Base-by-base conservation (phyloP, 2,329 filamentous ascomycete genomes). In the Neonectria faginata region DNA sequence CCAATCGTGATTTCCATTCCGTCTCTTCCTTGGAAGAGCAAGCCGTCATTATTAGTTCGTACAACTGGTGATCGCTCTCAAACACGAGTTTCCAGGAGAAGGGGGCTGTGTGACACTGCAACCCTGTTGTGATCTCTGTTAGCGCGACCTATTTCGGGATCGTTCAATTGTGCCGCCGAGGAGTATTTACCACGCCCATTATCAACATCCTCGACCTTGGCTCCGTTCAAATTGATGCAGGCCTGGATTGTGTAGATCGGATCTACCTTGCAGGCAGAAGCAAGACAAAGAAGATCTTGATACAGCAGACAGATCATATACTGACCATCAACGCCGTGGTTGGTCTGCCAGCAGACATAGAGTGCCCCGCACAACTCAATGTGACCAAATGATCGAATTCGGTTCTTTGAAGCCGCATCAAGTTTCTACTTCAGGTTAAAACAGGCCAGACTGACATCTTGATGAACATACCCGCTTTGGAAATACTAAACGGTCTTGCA, bases 11-110 rank as follows among this genome's bases (percentile, higher is more conserved):
- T 67, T 90, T 89, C 95, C 96, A 99, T 72, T 91, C 88, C 50
- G 86, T 82, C 73, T 96, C 93, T 76, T 99, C 95, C 44, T 86
- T 88, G 0, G 88, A 83, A 1, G 91, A 95, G 72, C 94, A 97
- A 39, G 94, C 95, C 69, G 92, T 97, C 80, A 97, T 85, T 44
- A 97, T 89, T 16, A 97, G 80, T 78, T 98, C 95, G 75, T 92
- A 95, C 57, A 95, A 83, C 64, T 92, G 89, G 69, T 91, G 87
- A 61, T 91, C 85, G 68, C 88, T 88, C 75, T 96, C 90, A 73
- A 98, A 97, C 3, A 93, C 85, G 11, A 97, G 74, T 76, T 98
- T 99, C 95, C 94, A 98, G 1, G 94, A 96, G 77, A 92, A 92
- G 0, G 92, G 89, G 1, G 92, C 92, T 3, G 92, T 92, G 67